Percentiles rank a stretch among this genome's conserved stretches.
Conservation (phyloP, 352 stramenopile genomes). For the Pythium coloratum region DNA sequence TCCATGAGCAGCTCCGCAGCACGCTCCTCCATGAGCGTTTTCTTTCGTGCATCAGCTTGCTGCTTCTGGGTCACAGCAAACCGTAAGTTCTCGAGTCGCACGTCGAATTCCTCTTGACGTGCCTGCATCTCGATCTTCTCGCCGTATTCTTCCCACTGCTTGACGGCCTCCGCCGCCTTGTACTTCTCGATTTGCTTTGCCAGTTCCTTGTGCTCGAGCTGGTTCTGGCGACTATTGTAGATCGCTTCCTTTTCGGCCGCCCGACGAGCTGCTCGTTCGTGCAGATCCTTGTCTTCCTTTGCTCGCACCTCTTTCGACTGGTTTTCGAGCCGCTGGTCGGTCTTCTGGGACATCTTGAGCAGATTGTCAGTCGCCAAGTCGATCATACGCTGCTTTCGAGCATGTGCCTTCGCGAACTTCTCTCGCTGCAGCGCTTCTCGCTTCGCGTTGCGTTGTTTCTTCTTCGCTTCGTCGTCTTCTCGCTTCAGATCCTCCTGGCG, state of each 20-base stretch:
- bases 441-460: constrained; percentile 59
- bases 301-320: constrained; percentile 69
- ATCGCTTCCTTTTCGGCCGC: constrained; percentile 66
- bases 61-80: constrained; percentile 76
- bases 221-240: constrained; percentile 49
- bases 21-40: constrained; percentile 47
- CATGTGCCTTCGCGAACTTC: constrained; percentile 57
- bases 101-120: constrained; percentile 66
- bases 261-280: constrained; percentile 58
- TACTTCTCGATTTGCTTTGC: constrained; percentile 39
- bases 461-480: constrained; percentile 71
- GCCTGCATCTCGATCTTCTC: constrained; percentile 51
- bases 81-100: constrained; percentile 51
- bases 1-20: constrained; percentile 34
- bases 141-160: constrained; percentile 73
- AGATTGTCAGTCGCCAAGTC: constrained; percentile 75
- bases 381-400: constrained; percentile 84
- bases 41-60: constrained; percentile 66
- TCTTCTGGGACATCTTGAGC: constrained; percentile 61
- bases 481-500: constrained; percentile 66
- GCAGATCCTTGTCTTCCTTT: constrained; percentile 70
- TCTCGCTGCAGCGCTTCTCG: constrained; percentile 57
- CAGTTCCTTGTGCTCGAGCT: constrained; percentile 55
- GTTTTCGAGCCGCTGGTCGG: constrained; percentile 59
- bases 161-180: constrained; percentile 46